A percentile compares a stretch with the other conserved stretches of the same genome.
Conservation (phyloP, 495 filamentous ascomycete genomes). For the Hypoxylon fragiforme region DNA sequence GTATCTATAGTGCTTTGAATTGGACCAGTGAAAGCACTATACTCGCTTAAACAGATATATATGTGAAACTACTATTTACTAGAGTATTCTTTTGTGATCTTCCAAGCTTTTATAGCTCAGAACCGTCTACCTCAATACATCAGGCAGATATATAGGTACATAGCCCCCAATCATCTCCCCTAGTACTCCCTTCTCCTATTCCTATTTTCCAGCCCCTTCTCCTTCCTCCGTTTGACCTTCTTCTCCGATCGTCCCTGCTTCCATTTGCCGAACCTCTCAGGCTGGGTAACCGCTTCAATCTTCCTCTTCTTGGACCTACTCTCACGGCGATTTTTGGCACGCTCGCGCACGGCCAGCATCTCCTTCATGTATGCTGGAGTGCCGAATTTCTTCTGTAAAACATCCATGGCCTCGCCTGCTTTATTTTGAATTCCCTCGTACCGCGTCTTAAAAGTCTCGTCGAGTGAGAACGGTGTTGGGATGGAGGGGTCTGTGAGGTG, state of each 20-base stretch:
- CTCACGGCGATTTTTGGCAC: slow-evolving; percentile 68
- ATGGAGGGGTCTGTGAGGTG: slow-evolving; percentile 82
- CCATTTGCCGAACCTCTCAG: slow-evolving; percentile 72
- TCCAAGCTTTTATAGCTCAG: too few relatives aligned
- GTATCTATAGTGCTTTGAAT: too few relatives aligned
- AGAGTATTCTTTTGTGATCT: too few relatives aligned
- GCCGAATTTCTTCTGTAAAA: slow-evolving; percentile 82
- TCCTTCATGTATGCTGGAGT: slow-evolving; percentile 72
- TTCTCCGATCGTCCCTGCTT: slow-evolving; percentile 86
- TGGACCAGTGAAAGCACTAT: too few relatives aligned
- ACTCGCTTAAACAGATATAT: too few relatives aligned
- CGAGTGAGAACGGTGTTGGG: slow-evolving; percentile 63
- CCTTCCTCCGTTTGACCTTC: slow-evolving; percentile 82
- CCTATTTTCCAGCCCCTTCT: slow-evolving; percentile 68
- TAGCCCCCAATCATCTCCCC: not conserved
- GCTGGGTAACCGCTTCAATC: slow-evolving; percentile 79
- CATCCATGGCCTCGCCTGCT: slow-evolving; percentile 71
- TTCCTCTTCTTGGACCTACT: slow-evolving; percentile 77
- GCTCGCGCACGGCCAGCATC: slow-evolving; percentile 67
- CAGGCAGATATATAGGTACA: too few relatives aligned
- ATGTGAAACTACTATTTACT: too few relatives aligned
- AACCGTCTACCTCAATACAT: too few relatives aligned
- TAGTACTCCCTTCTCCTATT: slow-evolving; percentile 65
- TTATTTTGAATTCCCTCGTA: slow-evolving; percentile 69
- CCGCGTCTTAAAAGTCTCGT: slow-evolving; percentile 65